A percentile compares a stretch with the other conserved stretches of the same genome.
These are phyloP conservation scores for Diaporthe sp. DNA, from an alignment of 2,329 filamentous ascomycete genomes.

Conservation along the genomic window DNA sequence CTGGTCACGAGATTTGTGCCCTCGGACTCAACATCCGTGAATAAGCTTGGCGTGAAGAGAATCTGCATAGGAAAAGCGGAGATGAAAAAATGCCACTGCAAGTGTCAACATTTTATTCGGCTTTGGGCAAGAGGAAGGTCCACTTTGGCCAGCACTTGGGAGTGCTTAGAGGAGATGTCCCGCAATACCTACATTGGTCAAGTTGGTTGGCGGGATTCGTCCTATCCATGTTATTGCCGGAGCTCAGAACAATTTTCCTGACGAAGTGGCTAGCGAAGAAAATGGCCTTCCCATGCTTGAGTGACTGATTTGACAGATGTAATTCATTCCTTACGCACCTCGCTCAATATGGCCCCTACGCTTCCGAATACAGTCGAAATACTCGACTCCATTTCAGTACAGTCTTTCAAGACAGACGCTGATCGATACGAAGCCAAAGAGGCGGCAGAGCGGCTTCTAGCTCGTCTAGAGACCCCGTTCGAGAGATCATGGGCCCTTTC, in stretches of 20 bases:
- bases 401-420: neutral
- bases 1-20: neutral
- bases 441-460: slow-evolving; percentile 16
- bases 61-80: neutral
- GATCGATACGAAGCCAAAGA: slow-evolving; percentile 11
- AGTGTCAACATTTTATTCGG: neutral
- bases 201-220: neutral
- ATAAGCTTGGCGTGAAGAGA: neutral
- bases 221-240: neutral
- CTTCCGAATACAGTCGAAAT: neutral
- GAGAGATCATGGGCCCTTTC: slow-evolving; percentile 46
- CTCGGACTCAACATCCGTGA: neutral
- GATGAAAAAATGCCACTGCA: neutral
- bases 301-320: too few species aligned
- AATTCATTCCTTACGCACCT: neutral
- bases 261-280: neutral
- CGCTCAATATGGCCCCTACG: neutral
- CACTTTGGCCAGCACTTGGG: neutral
- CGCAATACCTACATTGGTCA: neutral
- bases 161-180: neutral
- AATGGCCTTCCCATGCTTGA: neutral
- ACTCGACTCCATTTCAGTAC: neutral
- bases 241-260: neutral
- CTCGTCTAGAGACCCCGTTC: slow-evolving; percentile 44
- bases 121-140: neutral